Percentiles rank a stretch among this genome's conserved stretches.
Conservation (phyloP, 2,329 filamentous ascomycete genomes). For the Leptoxyphium fumago region DNA sequence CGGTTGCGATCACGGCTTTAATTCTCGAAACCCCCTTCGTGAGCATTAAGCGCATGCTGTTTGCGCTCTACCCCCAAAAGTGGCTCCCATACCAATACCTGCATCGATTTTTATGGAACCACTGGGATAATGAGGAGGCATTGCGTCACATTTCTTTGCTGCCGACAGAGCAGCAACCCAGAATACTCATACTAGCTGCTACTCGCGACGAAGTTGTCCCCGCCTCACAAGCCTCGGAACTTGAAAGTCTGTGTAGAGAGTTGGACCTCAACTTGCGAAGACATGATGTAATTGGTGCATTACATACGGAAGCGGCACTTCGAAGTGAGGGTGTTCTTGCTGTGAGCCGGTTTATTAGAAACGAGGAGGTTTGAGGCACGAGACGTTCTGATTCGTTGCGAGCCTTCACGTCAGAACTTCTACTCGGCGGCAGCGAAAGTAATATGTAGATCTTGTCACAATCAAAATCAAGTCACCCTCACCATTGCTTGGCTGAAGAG, state of each 20-base stretch:
- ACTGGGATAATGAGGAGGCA: slow-evolving; percentile 34
- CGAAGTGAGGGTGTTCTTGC: slow-evolving; percentile 28
- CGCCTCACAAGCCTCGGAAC: slow-evolving; percentile 39
- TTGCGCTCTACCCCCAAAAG: slow-evolving; percentile 59
- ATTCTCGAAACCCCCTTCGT: slow-evolving; percentile 66
- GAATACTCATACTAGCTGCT: slow-evolving; percentile 42
- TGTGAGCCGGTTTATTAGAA: slow-evolving; percentile 18
- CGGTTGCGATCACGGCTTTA: slow-evolving; percentile 29
- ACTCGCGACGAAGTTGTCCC: slow-evolving; percentile 43
- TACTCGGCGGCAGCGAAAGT: too few relatives aligned
- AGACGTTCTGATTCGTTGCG: too few relatives aligned
- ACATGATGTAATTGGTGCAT: slow-evolving; percentile 28
- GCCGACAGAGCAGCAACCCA: slow-evolving; percentile 5
- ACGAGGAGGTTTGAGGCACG: slow-evolving; percentile 3
- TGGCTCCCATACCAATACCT: slow-evolving; percentile 68
- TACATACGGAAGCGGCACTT: slow-evolving; percentile 36
- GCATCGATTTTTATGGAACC: slow-evolving; percentile 55
- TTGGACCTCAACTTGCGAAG: slow-evolving; percentile 23
- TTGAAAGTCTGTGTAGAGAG: slow-evolving; percentile 28
- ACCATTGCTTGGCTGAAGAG: too few relatives aligned
- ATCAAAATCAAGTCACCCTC: too few relatives aligned
- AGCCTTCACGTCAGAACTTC: too few relatives aligned
- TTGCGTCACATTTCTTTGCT: slow-evolving; percentile 23
- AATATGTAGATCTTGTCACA: too few relatives aligned
- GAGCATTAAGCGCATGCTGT: slow-evolving; percentile 54